Conservation (phyloP, 768 basidiomycete species). For the Auriscalpium vulgare region DNA sequence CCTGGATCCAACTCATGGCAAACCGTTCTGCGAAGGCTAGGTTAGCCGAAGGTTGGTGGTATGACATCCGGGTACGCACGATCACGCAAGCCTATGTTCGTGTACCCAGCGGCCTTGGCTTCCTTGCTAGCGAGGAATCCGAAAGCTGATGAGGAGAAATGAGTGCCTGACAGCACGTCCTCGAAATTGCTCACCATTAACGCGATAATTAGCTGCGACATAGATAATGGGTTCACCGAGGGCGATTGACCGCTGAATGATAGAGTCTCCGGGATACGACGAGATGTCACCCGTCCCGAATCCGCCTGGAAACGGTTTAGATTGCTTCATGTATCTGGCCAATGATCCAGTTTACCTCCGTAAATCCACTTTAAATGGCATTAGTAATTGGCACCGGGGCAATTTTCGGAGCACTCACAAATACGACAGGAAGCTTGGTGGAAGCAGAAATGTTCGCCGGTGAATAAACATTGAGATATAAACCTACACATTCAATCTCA, state of each 20-base stretch:
- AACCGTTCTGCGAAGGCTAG: constrained; percentile 14
- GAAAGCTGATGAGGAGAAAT: neutral
- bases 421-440: neutral
- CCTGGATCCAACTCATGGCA: constrained; percentile 31
- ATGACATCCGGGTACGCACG: neutral
- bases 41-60: neutral
- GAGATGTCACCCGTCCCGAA: neutral
- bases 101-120: neutral
- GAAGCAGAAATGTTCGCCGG: neutral
- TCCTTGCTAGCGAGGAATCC: neutral
- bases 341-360: neutral
- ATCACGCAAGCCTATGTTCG: neutral
- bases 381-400: neutral
- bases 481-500: neutral
- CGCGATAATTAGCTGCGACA: constrained; percentile 5
- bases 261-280: neutral
- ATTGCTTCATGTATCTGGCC: neutral
- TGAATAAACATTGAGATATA: neutral
- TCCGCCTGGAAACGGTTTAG: neutral
- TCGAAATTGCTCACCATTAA: neutral
- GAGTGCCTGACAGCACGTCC: neutral
- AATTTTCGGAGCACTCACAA: neutral
- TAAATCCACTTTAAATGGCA: neutral
- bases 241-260: constrained; percentile 6
- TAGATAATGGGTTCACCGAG: constrained; percentile 6